These are phyloP conservation scores for Neoboletus magnificus DNA, from an alignment of 768 basidiomycete species.

Conservation along the genomic window DNA sequence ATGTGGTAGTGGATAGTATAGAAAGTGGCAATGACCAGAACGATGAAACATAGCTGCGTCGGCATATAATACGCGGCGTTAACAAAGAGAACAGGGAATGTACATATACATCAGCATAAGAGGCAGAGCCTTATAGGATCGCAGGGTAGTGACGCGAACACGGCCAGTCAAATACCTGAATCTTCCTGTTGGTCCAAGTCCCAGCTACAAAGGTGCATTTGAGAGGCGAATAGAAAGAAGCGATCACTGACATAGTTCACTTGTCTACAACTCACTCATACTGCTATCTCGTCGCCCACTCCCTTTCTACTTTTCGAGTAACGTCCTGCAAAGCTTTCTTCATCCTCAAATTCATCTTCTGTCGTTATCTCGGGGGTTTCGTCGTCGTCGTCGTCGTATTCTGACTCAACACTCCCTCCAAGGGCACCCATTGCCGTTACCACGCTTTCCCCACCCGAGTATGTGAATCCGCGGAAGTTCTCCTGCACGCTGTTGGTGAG, in stretches of 20 bases:
- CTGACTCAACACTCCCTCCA: conserved; percentile 27
- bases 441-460: conserved; percentile 71
- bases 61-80: conserved; percentile 6
- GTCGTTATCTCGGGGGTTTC: conserved; percentile 50
- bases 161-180: conserved; percentile 13
- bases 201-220: conserved; percentile 5
- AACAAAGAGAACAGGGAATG: conserved; percentile 4
- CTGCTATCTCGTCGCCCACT: conserved; percentile 33
- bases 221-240: conserved; percentile 6
- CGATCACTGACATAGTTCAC: conserved; percentile 9
- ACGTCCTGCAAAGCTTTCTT: conserved; percentile 58
- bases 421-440: conserved; percentile 43
- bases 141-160: conserved; percentile 6
- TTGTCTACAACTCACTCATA: conserved; percentile 23
- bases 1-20: conserved; percentile 28
- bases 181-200: conserved; percentile 22
- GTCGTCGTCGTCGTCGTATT: conserved; percentile 48
- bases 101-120: conserved; percentile 5
- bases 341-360: conserved; percentile 78
- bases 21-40: conserved; percentile 6
- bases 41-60: not conserved
- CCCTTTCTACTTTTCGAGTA: conserved; percentile 60
- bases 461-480: conserved; percentile 95
- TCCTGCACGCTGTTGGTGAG: conserved; percentile 93
- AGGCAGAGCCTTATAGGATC: not conserved